Percentiles rank a stretch among this genome's conserved stretches.
Evolutionary conservation across 2,329 filamentous ascomycete species (phyloP).

Genomic region (Ophiostoma ulmi): DNA sequence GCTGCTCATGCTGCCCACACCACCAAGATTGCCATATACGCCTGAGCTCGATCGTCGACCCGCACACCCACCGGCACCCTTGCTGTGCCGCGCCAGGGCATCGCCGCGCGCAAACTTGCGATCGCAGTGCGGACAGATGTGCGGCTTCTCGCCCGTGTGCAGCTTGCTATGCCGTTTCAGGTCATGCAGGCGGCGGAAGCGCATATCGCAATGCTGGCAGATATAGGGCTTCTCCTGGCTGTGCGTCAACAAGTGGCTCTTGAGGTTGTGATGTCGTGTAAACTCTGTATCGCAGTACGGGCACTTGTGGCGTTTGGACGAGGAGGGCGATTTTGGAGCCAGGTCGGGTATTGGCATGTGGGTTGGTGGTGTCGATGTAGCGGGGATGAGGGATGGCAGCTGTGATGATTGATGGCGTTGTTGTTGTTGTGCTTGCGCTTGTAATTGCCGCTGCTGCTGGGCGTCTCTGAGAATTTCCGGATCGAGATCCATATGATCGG

Average conservation of each 20-base stretch:
- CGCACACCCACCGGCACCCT: slow-evolving; percentile 91
- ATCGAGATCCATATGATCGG: background rate
- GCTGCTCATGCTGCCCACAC: slow-evolving; percentile 37
- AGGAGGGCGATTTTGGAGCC: slow-evolving; percentile 65
- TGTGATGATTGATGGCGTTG: background rate
- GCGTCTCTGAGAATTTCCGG: background rate
- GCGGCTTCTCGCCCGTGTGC: slow-evolving; percentile 91
- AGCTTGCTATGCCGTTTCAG: slow-evolving; percentile 94
- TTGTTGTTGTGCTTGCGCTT: background rate
- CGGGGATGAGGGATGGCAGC: background rate
- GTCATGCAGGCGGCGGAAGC: slow-evolving; percentile 89
- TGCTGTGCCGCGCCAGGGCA: slow-evolving; percentile 88
- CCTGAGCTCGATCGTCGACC: slow-evolving; percentile 82
- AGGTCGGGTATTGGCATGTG: slow-evolving; percentile 34
- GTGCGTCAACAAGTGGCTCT: slow-evolving; percentile 93
- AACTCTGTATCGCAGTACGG: slow-evolving; percentile 96
- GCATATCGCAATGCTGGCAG: slow-evolving; percentile 88
- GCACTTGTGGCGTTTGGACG: slow-evolving; percentile 88
- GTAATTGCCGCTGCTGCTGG: slow-evolving; percentile 17
- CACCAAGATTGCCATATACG: slow-evolving; percentile 55
- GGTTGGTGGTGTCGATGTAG: background rate
- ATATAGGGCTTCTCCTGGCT: slow-evolving; percentile 98
- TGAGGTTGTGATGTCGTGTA: slow-evolving; percentile 93
- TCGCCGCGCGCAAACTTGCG: slow-evolving; percentile 93
- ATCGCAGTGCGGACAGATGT: slow-evolving; percentile 91